Base-by-base conservation (phyloP, 352 stramenopile genomes). In the Globisporangium cystogenes region DNA sequence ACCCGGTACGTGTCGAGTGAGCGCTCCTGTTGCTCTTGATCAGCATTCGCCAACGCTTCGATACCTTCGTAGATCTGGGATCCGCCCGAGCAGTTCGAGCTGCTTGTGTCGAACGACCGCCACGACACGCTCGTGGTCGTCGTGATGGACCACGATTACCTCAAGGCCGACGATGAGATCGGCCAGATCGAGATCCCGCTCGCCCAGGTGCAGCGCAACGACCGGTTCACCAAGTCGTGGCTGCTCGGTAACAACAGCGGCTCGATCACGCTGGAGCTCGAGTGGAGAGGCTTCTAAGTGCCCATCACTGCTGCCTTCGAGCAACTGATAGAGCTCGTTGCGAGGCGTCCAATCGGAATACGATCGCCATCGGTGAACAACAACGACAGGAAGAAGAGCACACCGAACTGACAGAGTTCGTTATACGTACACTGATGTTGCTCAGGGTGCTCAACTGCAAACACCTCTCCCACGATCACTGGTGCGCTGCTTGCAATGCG, bases 101-200 rank as follows among this genome's bases (percentile, higher is more conserved):
- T 82, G 29, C 64, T 80, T 11, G 67, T 74, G 3, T 23, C 55
- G 14, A 78, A 68, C 48, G 58, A 67, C 48, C 54, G 67, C 31
- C 72, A 76, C 26, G 70, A 74, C 29, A 55, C 67, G 3, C 56
- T 81, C 47, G 57, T 57, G 2, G 70, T 76, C 33, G 61, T 60
- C 31, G 57, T 76, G 48, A 77, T 79, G 72, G 72, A 82, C 57
- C 67, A 59, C 46, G 68, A 82, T 41, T 74, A 70, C 18, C 65
- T 80, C 14, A 76, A 68, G 44, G 20, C 67, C 0, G 67, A 78
- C 52, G 72, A 83, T 51, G 54, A 66, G 33, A 80, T 83, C 36
- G 65, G 72, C 3, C 40, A 46, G 16, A 40, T 82, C 5, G 57
- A 67, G 41, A 79, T 82, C 45, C 43, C 72, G 11, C 50, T 83